A percentile compares a stretch with the other conserved stretches of the same genome.
Evolutionary conservation across 345 rosid genomes (phyloP).

Genomic region (Aegle marmelos): DNA sequence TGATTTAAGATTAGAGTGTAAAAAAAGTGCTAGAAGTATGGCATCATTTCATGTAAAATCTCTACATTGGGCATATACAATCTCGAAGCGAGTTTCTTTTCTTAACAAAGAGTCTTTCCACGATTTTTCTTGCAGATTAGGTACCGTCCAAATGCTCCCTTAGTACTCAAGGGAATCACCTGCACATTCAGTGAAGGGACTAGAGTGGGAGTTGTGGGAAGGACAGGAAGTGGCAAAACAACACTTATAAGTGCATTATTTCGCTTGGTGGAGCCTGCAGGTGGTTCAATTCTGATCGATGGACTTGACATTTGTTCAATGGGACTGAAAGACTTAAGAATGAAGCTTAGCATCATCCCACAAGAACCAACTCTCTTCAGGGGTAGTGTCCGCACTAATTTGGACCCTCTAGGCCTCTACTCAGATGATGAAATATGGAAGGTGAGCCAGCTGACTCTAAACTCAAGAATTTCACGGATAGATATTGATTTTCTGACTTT

Average conservation of each 20-base stretch:
- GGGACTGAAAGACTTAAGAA: conserved; percentile 80
- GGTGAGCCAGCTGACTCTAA: conserved; percentile 31
- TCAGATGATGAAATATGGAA: conserved; percentile 80
- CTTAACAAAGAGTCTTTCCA: background rate
- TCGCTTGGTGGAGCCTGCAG: conserved; percentile 76
- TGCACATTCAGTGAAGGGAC: conserved; percentile 73
- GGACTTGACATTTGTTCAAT: conserved; percentile 70
- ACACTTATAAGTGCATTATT: conserved; percentile 85
- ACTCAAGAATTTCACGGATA: background rate
- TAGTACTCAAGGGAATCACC: conserved; percentile 71
- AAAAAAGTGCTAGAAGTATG: background rate
- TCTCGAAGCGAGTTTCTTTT: background rate
- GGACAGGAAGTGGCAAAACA: conserved; percentile 93
- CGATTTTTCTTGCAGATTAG: conserved; percentile 38
- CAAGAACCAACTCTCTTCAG: conserved; percentile 90
- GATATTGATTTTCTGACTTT: background rate
- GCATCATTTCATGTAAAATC: background rate
- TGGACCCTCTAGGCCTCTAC: conserved; percentile 79
- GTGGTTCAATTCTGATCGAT: conserved; percentile 68
- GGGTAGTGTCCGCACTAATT: conserved; percentile 76
- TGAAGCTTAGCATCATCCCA: conserved; percentile 94
- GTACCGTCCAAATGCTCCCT: conserved; percentile 65
- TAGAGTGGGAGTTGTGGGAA: conserved; percentile 83
- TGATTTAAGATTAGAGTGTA: background rate
- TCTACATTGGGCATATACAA: background rate